Percentiles rank a stretch among this genome's conserved stretches.
Conservation (phyloP, 2,329 filamentous ascomycete species). For the Aspergillus sp. region DNA sequence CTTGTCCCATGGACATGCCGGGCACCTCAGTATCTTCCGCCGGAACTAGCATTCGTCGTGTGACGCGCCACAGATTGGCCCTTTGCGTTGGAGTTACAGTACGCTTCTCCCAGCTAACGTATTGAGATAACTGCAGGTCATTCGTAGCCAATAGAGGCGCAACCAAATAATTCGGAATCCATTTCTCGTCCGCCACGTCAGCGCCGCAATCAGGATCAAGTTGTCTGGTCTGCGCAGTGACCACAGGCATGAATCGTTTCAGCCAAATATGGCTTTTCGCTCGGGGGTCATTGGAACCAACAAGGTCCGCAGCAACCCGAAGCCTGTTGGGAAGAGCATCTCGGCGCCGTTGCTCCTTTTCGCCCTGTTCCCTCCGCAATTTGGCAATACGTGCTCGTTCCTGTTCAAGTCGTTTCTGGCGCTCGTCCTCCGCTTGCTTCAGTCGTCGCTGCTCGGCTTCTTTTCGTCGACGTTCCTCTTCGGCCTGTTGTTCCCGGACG, state of each 20-base stretch:
- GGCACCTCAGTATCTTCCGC: constrained; percentile 31
- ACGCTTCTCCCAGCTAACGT: constrained; percentile 40
- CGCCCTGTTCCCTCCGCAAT: constrained; percentile 37
- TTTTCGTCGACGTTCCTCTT: constrained; percentile 36
- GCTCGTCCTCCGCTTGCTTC: constrained; percentile 41
- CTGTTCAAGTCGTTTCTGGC: constrained; percentile 35
- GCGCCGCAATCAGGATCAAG: constrained; percentile 32
- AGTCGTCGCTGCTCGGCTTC: constrained; percentile 36
- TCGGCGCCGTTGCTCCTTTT: constrained; percentile 39
- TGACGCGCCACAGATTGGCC: constrained; percentile 41
- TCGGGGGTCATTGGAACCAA: constrained; percentile 35
- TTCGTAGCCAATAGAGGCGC: constrained; percentile 43
- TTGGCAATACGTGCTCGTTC: constrained; percentile 37
- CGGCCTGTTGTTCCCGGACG: constrained; percentile 33
- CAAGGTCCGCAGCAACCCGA: constrained; percentile 37
- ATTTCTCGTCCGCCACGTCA: constrained; percentile 36
- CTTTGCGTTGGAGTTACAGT: constrained; percentile 36
- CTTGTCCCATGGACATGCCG: constrained; percentile 30
- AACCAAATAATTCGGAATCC: constrained; percentile 44
- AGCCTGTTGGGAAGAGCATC: constrained; percentile 40
- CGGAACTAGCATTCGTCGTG: constrained; percentile 38
- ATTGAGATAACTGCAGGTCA: constrained; percentile 42
- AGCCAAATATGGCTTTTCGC: constrained; percentile 38
- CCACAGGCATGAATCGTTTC: constrained; percentile 39
- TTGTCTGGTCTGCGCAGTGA: constrained; percentile 36